Conservation (phyloP, 805 yeast genomes). For the Saturnispora saitoi region DNA sequence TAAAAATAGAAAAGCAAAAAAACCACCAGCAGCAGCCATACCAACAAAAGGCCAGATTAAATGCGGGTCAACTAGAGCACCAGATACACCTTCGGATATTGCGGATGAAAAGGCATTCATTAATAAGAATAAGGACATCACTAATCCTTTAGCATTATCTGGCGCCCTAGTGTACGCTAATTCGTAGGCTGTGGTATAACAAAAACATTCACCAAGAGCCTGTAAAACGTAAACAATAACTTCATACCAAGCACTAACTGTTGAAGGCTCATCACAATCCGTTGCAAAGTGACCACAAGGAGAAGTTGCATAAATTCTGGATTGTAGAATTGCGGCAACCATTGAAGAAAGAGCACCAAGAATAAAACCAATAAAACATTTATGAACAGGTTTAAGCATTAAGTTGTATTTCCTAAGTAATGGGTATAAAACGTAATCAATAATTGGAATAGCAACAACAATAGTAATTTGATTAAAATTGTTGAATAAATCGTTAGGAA, state of each 20-base stretch:
- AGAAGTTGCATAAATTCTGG: constrained; percentile 37
- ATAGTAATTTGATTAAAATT: constrained; percentile 30
- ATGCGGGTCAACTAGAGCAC: constrained; percentile 34
- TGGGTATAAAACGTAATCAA: constrained; percentile 43
- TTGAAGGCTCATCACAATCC: constrained; percentile 26
- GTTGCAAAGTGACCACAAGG: constrained; percentile 45
- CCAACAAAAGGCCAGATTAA: constrained; percentile 37
- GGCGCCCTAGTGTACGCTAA: constrained; percentile 47
- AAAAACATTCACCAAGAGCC: constrained; percentile 47
- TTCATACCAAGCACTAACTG: constrained; percentile 29
- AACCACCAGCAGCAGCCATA: constrained; percentile 29
- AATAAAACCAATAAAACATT: constrained; percentile 36
- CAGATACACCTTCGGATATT: constrained; percentile 34
- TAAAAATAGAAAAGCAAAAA: constrained; percentile 26
- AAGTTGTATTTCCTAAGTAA: constrained; percentile 18
- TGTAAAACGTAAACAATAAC: constrained; percentile 29
- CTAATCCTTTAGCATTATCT: constrained; percentile 43
- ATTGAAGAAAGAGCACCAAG: constrained; percentile 39
- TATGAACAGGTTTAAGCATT: constrained; percentile 19
- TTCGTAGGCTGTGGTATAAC: constrained; percentile 42
- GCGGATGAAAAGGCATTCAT: constrained; percentile 42
- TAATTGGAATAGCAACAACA: constrained; percentile 42
- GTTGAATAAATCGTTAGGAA: constrained; percentile 48
- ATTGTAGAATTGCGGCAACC: constrained; percentile 44
- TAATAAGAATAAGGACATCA: constrained; percentile 35